Percentiles rank a stretch among this genome's conserved stretches.
Conservation (phyloP, 768 basidiomycete genomes). For the Leccinum variicolor region DNA sequence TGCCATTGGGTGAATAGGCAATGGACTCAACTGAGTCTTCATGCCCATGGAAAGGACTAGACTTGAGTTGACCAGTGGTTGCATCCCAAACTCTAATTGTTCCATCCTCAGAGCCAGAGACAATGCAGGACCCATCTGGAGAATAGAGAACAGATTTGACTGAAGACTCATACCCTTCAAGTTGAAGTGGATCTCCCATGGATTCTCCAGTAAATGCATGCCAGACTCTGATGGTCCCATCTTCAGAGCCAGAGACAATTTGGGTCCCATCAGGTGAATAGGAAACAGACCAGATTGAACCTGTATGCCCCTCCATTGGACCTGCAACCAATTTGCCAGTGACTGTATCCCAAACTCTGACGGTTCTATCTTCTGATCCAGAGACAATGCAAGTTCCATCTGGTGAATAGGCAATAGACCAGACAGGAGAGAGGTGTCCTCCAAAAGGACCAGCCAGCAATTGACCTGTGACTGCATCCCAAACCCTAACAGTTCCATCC, state of each 20-base stretch:
- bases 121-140: not conserved
- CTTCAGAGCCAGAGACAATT: not conserved
- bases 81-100: not conserved
- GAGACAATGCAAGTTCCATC: not conserved
- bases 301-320: not conserved
- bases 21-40: not conserved
- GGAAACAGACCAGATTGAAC: not conserved
- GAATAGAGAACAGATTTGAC: not conserved
- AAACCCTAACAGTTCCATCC: not conserved
- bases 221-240: not conserved
- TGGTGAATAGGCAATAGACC: not conserved
- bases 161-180: not conserved
- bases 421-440: not conserved
- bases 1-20: not conserved
- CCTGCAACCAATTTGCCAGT: not conserved
- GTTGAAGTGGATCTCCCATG: not conserved
- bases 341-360: not conserved
- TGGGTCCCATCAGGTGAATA: not conserved
- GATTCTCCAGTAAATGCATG: no score
- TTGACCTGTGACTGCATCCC: not conserved
- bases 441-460: not conserved
- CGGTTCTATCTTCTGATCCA: not conserved
- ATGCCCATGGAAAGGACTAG: not conserved
- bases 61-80: not conserved
- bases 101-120: not conserved